These are phyloP conservation scores for Aspergillus incahuasiensis DNA, from an alignment of 495 filamentous ascomycete genomes.

Conservation along the genomic window DNA sequence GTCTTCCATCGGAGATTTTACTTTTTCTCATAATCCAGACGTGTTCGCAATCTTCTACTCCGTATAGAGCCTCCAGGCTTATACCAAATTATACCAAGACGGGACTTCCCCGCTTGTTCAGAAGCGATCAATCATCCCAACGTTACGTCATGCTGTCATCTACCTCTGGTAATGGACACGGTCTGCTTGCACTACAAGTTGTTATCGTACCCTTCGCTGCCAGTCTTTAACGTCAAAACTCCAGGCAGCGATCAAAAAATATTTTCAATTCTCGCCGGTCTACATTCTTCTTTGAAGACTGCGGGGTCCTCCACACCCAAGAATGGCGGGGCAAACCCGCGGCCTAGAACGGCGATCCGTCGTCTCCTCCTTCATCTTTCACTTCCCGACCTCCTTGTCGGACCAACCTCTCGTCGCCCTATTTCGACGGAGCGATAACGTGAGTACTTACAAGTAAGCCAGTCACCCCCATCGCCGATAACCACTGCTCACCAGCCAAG, in stretches of 20 bases:
- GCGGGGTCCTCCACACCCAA: not conserved
- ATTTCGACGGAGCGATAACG: conserved; percentile 53
- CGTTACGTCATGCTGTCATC: not conserved
- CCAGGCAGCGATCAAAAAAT: too few relatives aligned
- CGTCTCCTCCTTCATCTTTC: conserved; percentile 55
- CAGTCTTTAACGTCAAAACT: too few relatives aligned
- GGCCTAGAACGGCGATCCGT: conserved; percentile 39
- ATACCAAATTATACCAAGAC: too few relatives aligned
- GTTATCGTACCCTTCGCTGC: too few relatives aligned
- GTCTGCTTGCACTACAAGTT: too few relatives aligned
- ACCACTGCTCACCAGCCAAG: conserved; percentile 6
- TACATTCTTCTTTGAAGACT: not conserved
- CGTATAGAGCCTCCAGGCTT: too few relatives aligned
- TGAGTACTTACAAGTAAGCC: conserved; percentile 50
- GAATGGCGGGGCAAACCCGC: conserved; percentile 6
- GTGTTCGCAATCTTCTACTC: not conserved
- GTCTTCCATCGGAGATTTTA: too few relatives aligned
- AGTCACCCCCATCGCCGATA: too few relatives aligned
- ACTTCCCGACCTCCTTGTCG: conserved; percentile 23
- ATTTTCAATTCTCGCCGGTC: too few relatives aligned
- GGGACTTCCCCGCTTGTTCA: not conserved
- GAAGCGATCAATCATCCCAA: not conserved
- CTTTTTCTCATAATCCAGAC: not conserved
- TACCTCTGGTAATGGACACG: too few relatives aligned
- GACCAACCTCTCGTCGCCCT: conserved; percentile 45